Base-by-base conservation (phyloP, 176 grass and related monocot species). In the Saccharum spontaneum region DNA sequence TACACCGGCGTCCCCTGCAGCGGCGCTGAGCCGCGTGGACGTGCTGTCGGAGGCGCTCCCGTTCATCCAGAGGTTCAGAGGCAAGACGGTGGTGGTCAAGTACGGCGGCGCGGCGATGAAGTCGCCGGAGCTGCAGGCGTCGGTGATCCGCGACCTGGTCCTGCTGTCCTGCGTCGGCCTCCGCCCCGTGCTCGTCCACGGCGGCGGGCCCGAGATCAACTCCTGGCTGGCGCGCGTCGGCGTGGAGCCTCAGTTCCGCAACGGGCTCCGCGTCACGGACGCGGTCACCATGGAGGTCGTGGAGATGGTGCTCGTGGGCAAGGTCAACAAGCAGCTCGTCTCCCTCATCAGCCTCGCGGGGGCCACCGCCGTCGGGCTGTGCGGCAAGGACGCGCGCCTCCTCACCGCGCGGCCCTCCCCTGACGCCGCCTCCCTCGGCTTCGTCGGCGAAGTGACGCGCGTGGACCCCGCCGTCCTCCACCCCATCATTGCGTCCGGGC, bases 51-150 rank as follows among this genome's bases (percentile, higher is more conserved):
- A 98, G 87, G 92, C 93, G 8, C 96, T 98, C 24, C 93, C 93
- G 8, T 98, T 92, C 87, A 98, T 98, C 82, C 89, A 95, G 80
- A 73, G 81, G 36, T 98, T 98, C 81, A 88, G 83, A 63, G 96
- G 96, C 15, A 98, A 98, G 87, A 95, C 87, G 31, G 86, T 94
- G 28, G 93, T 98, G 74, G 89, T 98, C 18, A 98, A 98, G 89
- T 98, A 98, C 54, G 91, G 91, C 4, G 93, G 87, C 52, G 86
- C 89, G 23, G 93, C 89, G 43, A 95, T 98, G 91, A 98, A 93
- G 76, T 98, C 89, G 10, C 59, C 89, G 4, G 82, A 87, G 57
- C 73, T 94, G 46, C 87, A 94, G 69, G 77, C 84, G 13, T 98
- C 91, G 13, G 93, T 95, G 59, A 87, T 95, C 63, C 87, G 90